phyloP scores from a whole-genome alignment of 129 eudicot genomes.

The Helianthus tuberosus region DNA sequence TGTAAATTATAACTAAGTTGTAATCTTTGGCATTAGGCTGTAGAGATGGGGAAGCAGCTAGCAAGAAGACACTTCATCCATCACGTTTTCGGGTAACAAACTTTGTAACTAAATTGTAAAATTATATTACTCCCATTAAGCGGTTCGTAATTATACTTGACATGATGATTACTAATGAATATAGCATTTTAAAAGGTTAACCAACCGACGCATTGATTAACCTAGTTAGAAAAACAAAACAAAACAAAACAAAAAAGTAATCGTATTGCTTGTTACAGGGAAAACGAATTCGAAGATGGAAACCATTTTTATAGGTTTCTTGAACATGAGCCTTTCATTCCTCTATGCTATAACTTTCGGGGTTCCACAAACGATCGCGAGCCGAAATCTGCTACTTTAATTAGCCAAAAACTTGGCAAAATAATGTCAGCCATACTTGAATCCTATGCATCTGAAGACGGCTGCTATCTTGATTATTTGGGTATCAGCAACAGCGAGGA shows the following conservation, averaged over 20 bases:
- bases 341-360: constrained; percentile 79
- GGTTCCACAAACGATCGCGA: constrained; percentile 73
- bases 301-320: constrained; percentile 82
- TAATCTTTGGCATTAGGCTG: constrained; percentile 54
- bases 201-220: too few relatives aligned
- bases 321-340: constrained; percentile 86
- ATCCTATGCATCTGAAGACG: constrained; percentile 84
- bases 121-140: neutral
- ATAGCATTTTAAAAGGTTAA: too few relatives aligned
- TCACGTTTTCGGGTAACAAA: constrained; percentile 80
- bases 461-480: constrained; percentile 61
- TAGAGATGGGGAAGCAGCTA: constrained; percentile 78
- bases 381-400: constrained; percentile 61
- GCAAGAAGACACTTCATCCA: constrained; percentile 81
- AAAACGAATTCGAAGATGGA: constrained; percentile 82
- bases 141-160: neutral
- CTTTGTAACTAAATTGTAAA: neutral
- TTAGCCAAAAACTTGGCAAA: constrained; percentile 65
- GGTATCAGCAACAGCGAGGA: constrained; percentile 97
- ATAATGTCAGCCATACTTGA: constrained; percentile 92
- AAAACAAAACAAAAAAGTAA: neutral
- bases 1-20: constrained; percentile 3
- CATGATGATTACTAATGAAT: too few relatives aligned
- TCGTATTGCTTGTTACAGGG: constrained; percentile 41
- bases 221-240: neutral